These are phyloP conservation scores for Sideroxylon spinosum DNA, from an alignment of 179 eudicot genomes.

Conservation along the genomic window DNA sequence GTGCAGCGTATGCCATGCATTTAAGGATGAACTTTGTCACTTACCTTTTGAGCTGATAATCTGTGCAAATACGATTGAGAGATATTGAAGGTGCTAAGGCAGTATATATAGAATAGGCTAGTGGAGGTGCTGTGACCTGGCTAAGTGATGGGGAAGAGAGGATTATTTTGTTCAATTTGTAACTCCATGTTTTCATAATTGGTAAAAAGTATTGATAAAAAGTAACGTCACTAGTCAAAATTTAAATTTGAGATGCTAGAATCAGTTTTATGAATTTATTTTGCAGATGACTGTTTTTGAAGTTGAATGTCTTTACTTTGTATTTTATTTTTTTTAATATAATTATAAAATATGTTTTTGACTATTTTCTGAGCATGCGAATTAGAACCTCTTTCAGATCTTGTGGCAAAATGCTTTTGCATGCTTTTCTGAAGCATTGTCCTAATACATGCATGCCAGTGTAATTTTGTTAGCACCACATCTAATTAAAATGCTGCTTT, in stretches of 20 bases:
- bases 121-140: background rate
- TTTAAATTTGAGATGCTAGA: too few relatives aligned
- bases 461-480: background rate
- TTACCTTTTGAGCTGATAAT: too few relatives aligned
- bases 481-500: background rate
- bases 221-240: too few relatives aligned
- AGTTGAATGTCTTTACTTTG: background rate
- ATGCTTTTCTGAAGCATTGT: background rate
- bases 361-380: background rate
- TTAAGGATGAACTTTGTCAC: too few relatives aligned
- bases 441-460: background rate
- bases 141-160: background rate
- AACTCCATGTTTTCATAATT: background rate
- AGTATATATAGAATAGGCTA: too few relatives aligned
- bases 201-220: too few relatives aligned
- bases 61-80: too few relatives aligned
- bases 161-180: background rate
- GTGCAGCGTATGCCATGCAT: too few relatives aligned
- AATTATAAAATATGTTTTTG: background rate
- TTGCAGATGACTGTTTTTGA: too few relatives aligned
- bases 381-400: background rate
- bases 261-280: too few relatives aligned
- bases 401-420: background rate
- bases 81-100: too few relatives aligned
- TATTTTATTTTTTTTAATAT: background rate